Percentiles rank a stretch among this genome's conserved stretches.
Conservation (phyloP, 1,139 yeast genomes). For the Saccharomyces hybrid region DNA sequence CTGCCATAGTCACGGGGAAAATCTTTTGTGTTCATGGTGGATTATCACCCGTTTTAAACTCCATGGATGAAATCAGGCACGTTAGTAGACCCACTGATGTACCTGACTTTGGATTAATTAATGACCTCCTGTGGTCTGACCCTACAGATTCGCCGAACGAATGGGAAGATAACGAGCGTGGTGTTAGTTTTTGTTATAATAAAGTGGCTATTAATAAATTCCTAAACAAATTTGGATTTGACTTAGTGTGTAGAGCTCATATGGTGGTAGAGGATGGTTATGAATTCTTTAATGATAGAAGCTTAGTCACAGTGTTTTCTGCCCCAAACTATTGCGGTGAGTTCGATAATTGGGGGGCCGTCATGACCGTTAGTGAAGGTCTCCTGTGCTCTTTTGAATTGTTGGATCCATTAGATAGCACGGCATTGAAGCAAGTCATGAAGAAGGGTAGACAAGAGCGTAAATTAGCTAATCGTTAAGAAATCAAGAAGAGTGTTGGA, state of each 20-base stretch:
- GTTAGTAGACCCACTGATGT: slow-evolving; percentile 90
- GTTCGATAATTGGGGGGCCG: slow-evolving; percentile 95
- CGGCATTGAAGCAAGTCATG: slow-evolving; percentile 83
- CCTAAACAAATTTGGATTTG: slow-evolving; percentile 73
- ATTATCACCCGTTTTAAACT: slow-evolving; percentile 72
- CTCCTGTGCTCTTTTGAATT: slow-evolving; percentile 79
- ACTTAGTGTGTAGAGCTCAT: slow-evolving; percentile 86
- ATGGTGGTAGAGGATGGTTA: slow-evolving; percentile 97
- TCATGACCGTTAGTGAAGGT: slow-evolving; percentile 87
- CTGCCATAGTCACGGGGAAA: slow-evolving; percentile 87
- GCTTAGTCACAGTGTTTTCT: slow-evolving; percentile 80
- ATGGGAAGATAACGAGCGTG: slow-evolving; percentile 95
- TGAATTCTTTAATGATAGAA: slow-evolving; percentile 83
- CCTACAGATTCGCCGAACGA: slow-evolving; percentile 90
- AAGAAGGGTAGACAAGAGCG: slow-evolving; percentile 70
- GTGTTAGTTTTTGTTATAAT: slow-evolving; percentile 84
- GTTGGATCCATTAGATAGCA: slow-evolving; percentile 80
- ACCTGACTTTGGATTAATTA: slow-evolving; percentile 82
- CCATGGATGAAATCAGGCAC: slow-evolving; percentile 77
- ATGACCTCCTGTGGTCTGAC: slow-evolving; percentile 87
- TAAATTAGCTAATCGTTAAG: slow-evolving; percentile 38
- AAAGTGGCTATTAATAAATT: slow-evolving; percentile 85
- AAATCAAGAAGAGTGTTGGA: neutral
- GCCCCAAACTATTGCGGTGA: slow-evolving; percentile 97
- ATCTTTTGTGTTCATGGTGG: slow-evolving; percentile 95